These are phyloP conservation scores for Backusella tuberculispora DNA, from an alignment of 192 early-diverging fungal species.

Conservation along the genomic window DNA sequence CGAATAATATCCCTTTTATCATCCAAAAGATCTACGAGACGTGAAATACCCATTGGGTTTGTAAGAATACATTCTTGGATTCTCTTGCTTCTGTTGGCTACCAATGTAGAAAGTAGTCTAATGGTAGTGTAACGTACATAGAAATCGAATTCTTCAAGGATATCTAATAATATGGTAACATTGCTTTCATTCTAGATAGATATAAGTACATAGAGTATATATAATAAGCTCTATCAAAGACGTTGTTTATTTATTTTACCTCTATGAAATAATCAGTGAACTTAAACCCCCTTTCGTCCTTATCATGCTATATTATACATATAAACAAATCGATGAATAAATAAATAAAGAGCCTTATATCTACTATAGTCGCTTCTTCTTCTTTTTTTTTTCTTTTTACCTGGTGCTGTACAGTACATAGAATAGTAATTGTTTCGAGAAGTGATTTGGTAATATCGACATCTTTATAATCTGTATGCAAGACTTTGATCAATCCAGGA, in stretches of 20 bases:
- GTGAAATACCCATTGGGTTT: conserved; percentile 79
- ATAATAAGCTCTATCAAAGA: background rate
- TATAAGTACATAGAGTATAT: background rate
- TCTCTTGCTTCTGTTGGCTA: conserved; percentile 57
- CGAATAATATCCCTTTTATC: conserved; percentile 94
- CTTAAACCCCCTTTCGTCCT: conserved; percentile 21
- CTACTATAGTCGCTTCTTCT: background rate
- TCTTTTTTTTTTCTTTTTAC: conserved; percentile 2
- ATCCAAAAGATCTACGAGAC: conserved; percentile 93
- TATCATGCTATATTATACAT: conserved; percentile 9
- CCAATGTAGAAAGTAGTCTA: conserved; percentile 81
- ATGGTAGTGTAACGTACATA: conserved; percentile 93
- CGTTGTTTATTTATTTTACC: conserved; percentile 23
- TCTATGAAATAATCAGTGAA: conserved; percentile 50
- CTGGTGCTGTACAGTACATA: conserved; percentile 55
- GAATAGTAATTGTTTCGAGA: conserved; percentile 85
- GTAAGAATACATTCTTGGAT: conserved; percentile 89
- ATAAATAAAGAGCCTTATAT: background rate
- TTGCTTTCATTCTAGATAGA: conserved; percentile 63
- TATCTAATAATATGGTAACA: conserved; percentile 81
- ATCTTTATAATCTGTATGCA: conserved; percentile 84
- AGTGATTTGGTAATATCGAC: conserved; percentile 84
- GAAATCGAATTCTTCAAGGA: conserved; percentile 91
- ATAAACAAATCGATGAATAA: background rate
- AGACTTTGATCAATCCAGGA: conserved; percentile 67